Evolutionary conservation across 139 green algal genomes (phyloP).

Genomic region (Tetraselmis chui): DNA sequence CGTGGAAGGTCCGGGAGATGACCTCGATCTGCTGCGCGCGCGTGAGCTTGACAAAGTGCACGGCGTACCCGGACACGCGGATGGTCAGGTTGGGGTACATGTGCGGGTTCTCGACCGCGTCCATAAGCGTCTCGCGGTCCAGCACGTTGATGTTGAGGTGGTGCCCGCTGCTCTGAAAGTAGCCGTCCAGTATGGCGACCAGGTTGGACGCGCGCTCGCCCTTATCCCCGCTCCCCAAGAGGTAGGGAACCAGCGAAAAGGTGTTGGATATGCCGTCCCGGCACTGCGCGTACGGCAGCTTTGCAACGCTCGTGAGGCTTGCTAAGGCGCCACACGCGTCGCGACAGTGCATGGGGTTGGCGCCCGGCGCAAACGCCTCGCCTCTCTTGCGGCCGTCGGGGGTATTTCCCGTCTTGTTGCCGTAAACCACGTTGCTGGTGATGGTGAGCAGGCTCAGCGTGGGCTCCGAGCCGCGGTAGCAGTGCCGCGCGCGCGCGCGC

Average conservation of each 20-base stretch:
- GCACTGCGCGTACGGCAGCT: conserved; percentile 48
- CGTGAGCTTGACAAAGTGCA: conserved; percentile 65
- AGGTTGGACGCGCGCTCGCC: conserved; percentile 39
- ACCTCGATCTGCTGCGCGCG: conserved; percentile 66
- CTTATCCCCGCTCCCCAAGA: conserved; percentile 24
- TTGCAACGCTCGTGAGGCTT: conserved; percentile 5
- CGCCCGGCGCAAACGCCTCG: conserved; percentile 53
- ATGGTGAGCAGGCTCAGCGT: conserved; percentile 70
- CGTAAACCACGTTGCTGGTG: conserved; percentile 68
- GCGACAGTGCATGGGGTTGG: conserved; percentile 10
- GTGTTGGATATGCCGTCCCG: conserved; percentile 70
- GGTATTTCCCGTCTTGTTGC: conserved; percentile 54
- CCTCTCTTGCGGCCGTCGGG: conserved; percentile 62
- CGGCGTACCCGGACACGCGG: conserved; percentile 63
- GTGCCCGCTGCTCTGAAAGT: conserved; percentile 54
- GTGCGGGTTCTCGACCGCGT: conserved; percentile 61
- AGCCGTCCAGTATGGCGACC: conserved; percentile 57
- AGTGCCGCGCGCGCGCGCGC: conserved; percentile 34
- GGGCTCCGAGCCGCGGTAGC: conserved; percentile 53
- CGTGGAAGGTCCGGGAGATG: conserved; percentile 52
- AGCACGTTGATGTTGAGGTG: conserved; percentile 76
- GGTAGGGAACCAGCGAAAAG: conserved; percentile 14
- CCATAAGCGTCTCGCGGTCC: conserved; percentile 48
- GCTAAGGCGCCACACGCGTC: conserved; percentile 17
- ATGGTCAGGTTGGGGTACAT: conserved; percentile 67